These are phyloP conservation scores for Purpureocillium lavendulum DNA, from an alignment of 2,329 filamentous ascomycete species.

Conservation along the genomic window DNA sequence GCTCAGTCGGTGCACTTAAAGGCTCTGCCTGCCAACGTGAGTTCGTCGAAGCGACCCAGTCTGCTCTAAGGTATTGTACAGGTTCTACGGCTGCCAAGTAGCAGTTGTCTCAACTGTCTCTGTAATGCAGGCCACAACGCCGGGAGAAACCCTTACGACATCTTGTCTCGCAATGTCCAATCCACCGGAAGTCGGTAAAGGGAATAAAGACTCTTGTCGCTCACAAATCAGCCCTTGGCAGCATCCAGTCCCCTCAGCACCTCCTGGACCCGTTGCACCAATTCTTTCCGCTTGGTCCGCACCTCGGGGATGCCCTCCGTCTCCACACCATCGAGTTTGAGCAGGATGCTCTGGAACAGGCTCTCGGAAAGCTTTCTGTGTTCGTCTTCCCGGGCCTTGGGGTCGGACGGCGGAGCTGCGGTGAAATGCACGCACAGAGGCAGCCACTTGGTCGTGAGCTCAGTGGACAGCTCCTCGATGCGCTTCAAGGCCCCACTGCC, in stretches of 20 bases:
- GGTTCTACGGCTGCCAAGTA: no score
- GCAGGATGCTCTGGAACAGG: conserved; percentile 63
- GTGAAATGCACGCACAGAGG: conserved; percentile 57
- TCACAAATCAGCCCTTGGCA: conserved; percentile 17
- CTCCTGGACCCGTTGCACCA: conserved; percentile 64
- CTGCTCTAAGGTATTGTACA: no score
- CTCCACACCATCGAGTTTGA: conserved; percentile 72
- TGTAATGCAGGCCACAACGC: no score
- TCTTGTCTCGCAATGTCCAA: no score
- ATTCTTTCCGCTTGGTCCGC: conserved; percentile 56
- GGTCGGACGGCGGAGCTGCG: conserved; percentile 52
- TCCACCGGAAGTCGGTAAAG: no score
- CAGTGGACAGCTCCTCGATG: conserved; percentile 55
- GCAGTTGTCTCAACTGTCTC: no score
- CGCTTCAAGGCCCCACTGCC: conserved; percentile 38
- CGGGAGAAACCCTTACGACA: no score
- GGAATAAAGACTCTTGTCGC: no score
- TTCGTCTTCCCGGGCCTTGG: conserved; percentile 62
- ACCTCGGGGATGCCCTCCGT: conserved; percentile 61
- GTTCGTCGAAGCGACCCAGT: no score
- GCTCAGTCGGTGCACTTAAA: no score
- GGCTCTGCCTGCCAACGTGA: no score
- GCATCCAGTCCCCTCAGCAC: conserved; percentile 57
- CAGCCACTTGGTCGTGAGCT: conserved; percentile 57
- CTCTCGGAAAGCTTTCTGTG: conserved; percentile 70